These are phyloP conservation scores for Cornus kousa DNA, from an alignment of 148 eudicot genomes.

Conservation along the genomic window DNA sequence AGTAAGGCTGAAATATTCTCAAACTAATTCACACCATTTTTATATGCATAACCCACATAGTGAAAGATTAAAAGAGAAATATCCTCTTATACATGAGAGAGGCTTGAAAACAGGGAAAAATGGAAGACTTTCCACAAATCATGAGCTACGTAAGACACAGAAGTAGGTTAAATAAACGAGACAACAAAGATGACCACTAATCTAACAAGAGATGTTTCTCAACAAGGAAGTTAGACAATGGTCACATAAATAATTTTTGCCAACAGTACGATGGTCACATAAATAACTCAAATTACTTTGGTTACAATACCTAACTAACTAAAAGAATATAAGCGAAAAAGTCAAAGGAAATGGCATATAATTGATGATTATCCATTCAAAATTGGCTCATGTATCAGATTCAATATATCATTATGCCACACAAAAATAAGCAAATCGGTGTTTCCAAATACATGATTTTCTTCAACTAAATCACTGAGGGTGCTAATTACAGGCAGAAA, in stretches of 20 bases:
- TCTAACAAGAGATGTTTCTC: background rate
- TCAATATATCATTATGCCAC: background rate
- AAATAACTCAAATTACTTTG: background rate
- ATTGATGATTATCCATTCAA: background rate
- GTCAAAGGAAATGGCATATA: too few relatives aligned
- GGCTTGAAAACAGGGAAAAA: background rate
- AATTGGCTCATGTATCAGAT: background rate
- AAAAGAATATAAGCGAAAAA: too few relatives aligned
- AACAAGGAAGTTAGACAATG: background rate
- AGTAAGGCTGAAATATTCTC: background rate
- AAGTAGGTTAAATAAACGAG: background rate
- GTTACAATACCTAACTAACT: background rate
- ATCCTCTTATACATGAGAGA: background rate
- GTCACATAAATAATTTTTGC: too few relatives aligned
- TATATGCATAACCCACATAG: background rate
- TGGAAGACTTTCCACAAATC: background rate
- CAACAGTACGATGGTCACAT: background rate
- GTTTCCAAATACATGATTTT: background rate
- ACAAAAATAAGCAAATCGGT: too few relatives aligned
- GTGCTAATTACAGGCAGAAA: background rate
- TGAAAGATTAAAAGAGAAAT: background rate
- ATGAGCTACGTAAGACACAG: background rate
- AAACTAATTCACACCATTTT: background rate
- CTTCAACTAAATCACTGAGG: background rate
- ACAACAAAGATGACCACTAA: background rate